Evolutionary conservation across 768 basidiomycete species (phyloP).

Genomic region (Tricholoma sp.): DNA sequence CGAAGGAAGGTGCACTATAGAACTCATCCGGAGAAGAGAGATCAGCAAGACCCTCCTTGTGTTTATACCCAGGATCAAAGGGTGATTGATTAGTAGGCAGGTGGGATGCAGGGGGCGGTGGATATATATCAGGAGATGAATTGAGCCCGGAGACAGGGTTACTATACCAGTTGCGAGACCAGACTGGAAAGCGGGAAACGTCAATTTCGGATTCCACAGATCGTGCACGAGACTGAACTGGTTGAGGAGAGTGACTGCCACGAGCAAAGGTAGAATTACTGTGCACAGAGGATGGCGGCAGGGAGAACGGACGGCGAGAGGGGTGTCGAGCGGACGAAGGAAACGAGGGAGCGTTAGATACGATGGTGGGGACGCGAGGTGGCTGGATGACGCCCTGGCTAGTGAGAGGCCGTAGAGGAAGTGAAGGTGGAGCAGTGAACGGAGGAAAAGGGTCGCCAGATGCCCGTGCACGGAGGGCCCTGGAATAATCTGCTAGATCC

Average conservation of each 20-base stretch:
- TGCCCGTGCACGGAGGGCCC: slow-evolving; percentile 38
- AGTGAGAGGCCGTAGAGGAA: slow-evolving; percentile 21
- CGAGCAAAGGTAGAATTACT: slow-evolving; percentile 17
- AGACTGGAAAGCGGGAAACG: slow-evolving; percentile 57
- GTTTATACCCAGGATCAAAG: slow-evolving; percentile 31
- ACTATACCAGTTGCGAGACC: slow-evolving; percentile 59
- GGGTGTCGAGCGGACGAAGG: slow-evolving; percentile 15
- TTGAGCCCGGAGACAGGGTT: slow-evolving; percentile 14
- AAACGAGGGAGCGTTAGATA: slow-evolving; percentile 31
- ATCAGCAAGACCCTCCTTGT: slow-evolving; percentile 12
- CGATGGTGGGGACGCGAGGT: slow-evolving; percentile 38
- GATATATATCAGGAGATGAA: slow-evolving; percentile 24
- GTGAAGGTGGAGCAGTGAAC: slow-evolving; percentile 23
- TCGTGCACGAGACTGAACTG: slow-evolving; percentile 18
- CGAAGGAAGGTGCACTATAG: slow-evolving; percentile 26
- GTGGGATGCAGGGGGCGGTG: slow-evolving; percentile 23
- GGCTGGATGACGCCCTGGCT: slow-evolving; percentile 25
- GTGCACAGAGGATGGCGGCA: slow-evolving; percentile 36
- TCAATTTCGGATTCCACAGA: slow-evolving; percentile 44
- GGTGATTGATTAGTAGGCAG: slow-evolving; percentile 18
- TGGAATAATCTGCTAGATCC: slow-evolving; percentile 68
- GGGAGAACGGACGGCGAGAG: slow-evolving; percentile 39
- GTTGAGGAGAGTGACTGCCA: slow-evolving; percentile 14
- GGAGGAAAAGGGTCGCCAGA: slow-evolving; percentile 29
- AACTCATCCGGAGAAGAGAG: slow-evolving; percentile 26